phyloP scores from a whole-genome alignment of 306 rosid genomes.

The Inga laurina region DNA sequence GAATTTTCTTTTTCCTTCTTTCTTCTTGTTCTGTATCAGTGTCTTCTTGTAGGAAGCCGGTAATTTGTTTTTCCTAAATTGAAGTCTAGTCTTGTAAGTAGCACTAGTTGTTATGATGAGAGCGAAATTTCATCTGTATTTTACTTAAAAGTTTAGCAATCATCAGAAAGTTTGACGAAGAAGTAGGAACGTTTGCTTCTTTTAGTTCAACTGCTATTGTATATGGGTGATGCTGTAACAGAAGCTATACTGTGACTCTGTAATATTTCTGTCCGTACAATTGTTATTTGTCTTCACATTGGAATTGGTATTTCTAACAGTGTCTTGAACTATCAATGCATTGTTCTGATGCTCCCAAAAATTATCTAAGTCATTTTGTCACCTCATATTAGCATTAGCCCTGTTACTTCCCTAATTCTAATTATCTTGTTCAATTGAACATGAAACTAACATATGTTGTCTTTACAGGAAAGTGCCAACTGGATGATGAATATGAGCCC shows the following conservation, averaged over 20 bases:
- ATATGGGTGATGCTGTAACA: slow-evolving; percentile 2
- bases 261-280: background rate
- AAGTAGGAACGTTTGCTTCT: background rate
- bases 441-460: slow-evolving; percentile 21
- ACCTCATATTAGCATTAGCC: background rate
- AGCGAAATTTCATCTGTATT: background rate
- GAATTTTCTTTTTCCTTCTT: background rate
- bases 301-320: background rate
- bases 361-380: slow-evolving; percentile 5
- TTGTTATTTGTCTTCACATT: background rate
- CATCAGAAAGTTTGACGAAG: slow-evolving; percentile 4
- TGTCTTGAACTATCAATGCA: background rate
- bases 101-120: background rate
- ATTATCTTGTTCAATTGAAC: slow-evolving; percentile 17
- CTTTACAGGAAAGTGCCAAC: slow-evolving; percentile 67
- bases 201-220: slow-evolving; percentile 14
- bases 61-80: slow-evolving; percentile 6
- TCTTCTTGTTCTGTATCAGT: background rate
- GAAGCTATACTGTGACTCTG: background rate
- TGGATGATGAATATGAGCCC: slow-evolving; percentile 90
- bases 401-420: slow-evolving; percentile 5
- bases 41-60: slow-evolving; percentile 25
- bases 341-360: background rate
- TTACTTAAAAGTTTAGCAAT: background rate
- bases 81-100: background rate